Evolutionary conservation across 2,329 filamentous ascomycete species (phyloP), one percentile per base, ranked within the genome.

Genomic region (Tolypocladium album): DNA sequence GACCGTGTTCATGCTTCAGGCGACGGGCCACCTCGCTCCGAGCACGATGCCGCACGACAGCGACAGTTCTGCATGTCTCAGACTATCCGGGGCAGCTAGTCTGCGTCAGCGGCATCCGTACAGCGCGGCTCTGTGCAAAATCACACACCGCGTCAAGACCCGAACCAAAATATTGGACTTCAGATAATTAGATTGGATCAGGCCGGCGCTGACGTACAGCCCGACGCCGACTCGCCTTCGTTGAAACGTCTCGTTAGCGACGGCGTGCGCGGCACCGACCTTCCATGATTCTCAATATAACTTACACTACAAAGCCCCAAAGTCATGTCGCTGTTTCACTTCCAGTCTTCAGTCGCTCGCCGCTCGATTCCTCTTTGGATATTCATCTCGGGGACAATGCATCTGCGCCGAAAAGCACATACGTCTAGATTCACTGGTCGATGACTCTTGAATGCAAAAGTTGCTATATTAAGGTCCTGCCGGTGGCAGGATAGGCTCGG

Each of bases 381-480:
- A 45, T 8, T 45, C n/a, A 52, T 34, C 27, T n/a, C 17, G n/a
- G 27, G 11, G 31, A 53, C 47, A 9, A 34, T 8, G 47, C 3
- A 31, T 31, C 27, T 27, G 15, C 27, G 27, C 27, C 27, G 3
- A 31, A 52, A n/a, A 17, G 27, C 27, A 8, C 27, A 7, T 34
- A 11, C 31, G 31, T 20, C 3, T 36, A 36, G 17, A 11, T 36
- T 53, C 47, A 53, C 50, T n/a, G 17, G 9, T 53, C 12, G 50
- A 38, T 22, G 20, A 31, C 31, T 20, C 7, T 22, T 38, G 20
- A 22, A 38, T 55, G 20, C 50, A 55, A 55, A 8, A 11, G 13
- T 36, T 36, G 50, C 11, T 57, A 42, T 15, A 61, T 61, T 61
- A 61, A 43, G 39, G 17, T 12, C 39, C 56, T 59, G 45, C 56